Evolutionary conservation across 192 early-diverging fungal genomes (phyloP), one percentile per base, ranked within the genome.

Genomic region (Chytriomyces hyalinus): DNA sequence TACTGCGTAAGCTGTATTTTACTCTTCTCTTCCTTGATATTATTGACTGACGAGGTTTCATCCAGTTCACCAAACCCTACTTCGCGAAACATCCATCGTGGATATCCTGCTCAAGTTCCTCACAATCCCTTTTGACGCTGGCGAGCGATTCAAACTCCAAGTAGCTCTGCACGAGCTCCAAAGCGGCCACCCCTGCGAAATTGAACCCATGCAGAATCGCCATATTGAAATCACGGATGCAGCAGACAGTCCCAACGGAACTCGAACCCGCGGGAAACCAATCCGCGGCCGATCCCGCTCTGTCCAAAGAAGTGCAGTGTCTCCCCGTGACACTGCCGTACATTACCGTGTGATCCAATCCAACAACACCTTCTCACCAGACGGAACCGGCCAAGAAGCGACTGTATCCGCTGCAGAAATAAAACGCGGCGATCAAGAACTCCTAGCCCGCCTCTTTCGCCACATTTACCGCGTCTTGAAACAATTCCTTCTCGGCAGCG

Each of bases 11-110:
- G 71, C 4, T 22, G 13, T n/a, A 11, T 78, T 24, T 47, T 10
- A 77, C 20, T 65, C 46, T 70, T 36, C 10, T 1, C 17, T 59
- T 74, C 3, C n/a, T 57, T 2, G 77, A 10, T 3, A 62, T 22
- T 36, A 22, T 17, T 47, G 65, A 24, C 49, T 50, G 15, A 44
- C n/a, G n/a, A 10, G 8, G 43, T 59, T 67, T 2, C 6, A 9
- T 24, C 15, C 26, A 81, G 81, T 69, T n/a, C 79, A 83, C 66
- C 81, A 82, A 73, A 81, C 63, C 11, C 57, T 83, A 7, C 45
- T 83, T 8, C 57, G 81, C 10, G 81, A 83, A 62, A 65, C 67
- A 6, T 82, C 80, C 6, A 77, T 80, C 50, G 73, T 83, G 26
- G 80, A 83, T 6, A 61, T 78, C 20, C 10, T 81, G n/a, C 7